phyloP scores from a whole-genome alignment of 768 basidiomycete genomes.

The Amanita subjunquillea region DNA sequence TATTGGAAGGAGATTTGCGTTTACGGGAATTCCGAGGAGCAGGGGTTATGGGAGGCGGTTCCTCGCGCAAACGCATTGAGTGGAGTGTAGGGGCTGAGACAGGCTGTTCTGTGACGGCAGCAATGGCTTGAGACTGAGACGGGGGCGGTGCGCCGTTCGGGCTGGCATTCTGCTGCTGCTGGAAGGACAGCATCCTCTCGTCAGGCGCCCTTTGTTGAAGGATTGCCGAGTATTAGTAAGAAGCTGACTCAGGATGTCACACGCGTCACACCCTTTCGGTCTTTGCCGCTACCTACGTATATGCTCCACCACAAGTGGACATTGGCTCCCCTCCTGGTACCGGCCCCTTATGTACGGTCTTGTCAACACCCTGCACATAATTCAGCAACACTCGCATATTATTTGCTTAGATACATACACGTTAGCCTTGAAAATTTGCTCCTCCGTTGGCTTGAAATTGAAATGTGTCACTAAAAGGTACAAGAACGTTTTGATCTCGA shows the following conservation, averaged over 20 bases:
- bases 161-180: conserved; percentile 14
- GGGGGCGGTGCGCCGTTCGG: conserved; percentile 17
- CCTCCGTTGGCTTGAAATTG: conserved; percentile 41
- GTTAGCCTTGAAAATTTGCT: conserved; percentile 47
- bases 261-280: not conserved
- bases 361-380: conserved; percentile 41
- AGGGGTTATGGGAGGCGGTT: conserved; percentile 35
- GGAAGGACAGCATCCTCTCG: conserved; percentile 28
- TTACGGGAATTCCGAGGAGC: conserved; percentile 43
- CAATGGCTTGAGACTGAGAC: conserved; percentile 22
- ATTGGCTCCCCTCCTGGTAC: conserved; percentile 49
- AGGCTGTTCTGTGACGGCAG: not conserved
- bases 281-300: not conserved
- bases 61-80: conserved; percentile 55
- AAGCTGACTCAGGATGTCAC: conserved; percentile 28
- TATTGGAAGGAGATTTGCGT: conserved; percentile 54
- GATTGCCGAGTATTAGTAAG: conserved; percentile 36
- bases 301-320: conserved; percentile 38
- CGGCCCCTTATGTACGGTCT: conserved; percentile 50
- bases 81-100: conserved; percentile 12
- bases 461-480: conserved; percentile 64
- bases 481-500: conserved; percentile 74
- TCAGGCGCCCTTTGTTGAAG: conserved; percentile 11
- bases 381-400: not conserved
- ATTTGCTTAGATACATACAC: conserved; percentile 32